These are phyloP conservation scores for Eragrostis curvula DNA, from an alignment of 176 grass and related monocot species.

Conservation along the genomic window DNA sequence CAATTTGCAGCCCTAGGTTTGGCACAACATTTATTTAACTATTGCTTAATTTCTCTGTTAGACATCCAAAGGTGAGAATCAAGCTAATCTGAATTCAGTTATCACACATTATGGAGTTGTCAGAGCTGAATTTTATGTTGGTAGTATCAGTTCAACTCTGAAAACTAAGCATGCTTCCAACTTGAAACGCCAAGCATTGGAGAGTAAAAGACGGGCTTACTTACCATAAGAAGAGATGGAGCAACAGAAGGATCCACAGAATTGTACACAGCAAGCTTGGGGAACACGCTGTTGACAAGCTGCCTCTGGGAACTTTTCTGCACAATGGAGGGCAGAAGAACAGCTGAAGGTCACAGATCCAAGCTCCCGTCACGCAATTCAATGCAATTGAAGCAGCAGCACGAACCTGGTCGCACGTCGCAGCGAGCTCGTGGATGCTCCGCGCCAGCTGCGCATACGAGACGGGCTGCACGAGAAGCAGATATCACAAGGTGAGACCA, in stretches of 20 bases:
- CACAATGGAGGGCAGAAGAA: constrained; percentile 31
- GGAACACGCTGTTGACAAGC: constrained; percentile 89
- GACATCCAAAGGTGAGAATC: background rate
- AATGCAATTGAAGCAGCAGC: constrained; percentile 30
- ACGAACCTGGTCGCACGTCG: constrained; percentile 92
- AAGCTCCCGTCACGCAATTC: constrained; percentile 49
- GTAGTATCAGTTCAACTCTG: background rate
- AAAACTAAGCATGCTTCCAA: background rate
- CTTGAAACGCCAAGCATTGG: background rate
- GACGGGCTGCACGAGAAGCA: constrained; percentile 72
- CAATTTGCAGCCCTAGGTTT: background rate
- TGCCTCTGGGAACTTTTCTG: constrained; percentile 98
- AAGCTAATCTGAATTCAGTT: background rate
- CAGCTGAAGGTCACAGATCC: constrained; percentile 52
- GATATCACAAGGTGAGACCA: constrained; percentile 22
- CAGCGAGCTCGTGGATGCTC: constrained; percentile 96
- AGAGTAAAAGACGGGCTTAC: constrained; percentile 10
- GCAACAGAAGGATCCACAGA: constrained; percentile 99
- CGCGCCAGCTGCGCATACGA: constrained; percentile 95
- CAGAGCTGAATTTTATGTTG: constrained; percentile 8
- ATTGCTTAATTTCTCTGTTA: constrained; percentile 23
- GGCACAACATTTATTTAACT: background rate
- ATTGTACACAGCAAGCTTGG: constrained; percentile 99
- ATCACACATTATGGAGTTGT: background rate
- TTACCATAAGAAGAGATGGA: constrained; percentile 98